phyloP scores from a whole-genome alignment of 495 filamentous ascomycete species.

The Extremus antarcticus region DNA sequence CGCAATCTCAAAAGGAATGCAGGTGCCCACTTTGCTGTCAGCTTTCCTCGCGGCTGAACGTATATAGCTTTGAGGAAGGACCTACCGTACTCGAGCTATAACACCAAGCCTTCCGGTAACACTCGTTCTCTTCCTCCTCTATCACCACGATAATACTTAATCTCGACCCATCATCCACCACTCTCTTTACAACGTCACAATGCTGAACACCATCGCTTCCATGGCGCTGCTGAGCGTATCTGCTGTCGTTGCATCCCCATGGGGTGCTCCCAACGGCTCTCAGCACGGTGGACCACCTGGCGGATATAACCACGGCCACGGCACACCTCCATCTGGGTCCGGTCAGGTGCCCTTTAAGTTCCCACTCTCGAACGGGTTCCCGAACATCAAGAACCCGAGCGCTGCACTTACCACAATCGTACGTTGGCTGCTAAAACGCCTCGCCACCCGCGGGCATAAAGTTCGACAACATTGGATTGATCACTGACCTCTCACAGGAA shows the following conservation, averaged over 20 bases:
- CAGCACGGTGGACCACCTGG: too few relatives aligned
- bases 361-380: conserved; percentile 45
- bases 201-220: neutral
- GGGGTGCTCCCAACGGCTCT: too few relatives aligned
- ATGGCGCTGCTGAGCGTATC: neutral
- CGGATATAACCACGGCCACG: neutral
- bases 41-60: too few relatives aligned
- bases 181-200: neutral
- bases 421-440: too few relatives aligned
- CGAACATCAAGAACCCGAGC: conserved; percentile 38
- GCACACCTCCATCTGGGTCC: neutral
- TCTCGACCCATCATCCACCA: neutral
- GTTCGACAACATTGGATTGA: too few relatives aligned
- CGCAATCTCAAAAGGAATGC: neutral
- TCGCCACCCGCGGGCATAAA: too few relatives aligned
- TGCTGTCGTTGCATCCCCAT: neutral
- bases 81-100: too few relatives aligned
- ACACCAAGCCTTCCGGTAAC: too few relatives aligned
- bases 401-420: conserved; percentile 38
- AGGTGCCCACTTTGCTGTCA: too few relatives aligned
- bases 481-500: conserved; percentile 30
- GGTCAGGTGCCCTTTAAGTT: conserved; percentile 20
- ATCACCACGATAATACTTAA: neutral
- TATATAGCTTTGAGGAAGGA: too few relatives aligned
- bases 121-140: neutral